Evolutionary conservation across 2,329 filamentous ascomycete genomes (phyloP), one percentile per base, ranked within the genome.

Genomic region (Cordyceps fumosorosea): DNA sequence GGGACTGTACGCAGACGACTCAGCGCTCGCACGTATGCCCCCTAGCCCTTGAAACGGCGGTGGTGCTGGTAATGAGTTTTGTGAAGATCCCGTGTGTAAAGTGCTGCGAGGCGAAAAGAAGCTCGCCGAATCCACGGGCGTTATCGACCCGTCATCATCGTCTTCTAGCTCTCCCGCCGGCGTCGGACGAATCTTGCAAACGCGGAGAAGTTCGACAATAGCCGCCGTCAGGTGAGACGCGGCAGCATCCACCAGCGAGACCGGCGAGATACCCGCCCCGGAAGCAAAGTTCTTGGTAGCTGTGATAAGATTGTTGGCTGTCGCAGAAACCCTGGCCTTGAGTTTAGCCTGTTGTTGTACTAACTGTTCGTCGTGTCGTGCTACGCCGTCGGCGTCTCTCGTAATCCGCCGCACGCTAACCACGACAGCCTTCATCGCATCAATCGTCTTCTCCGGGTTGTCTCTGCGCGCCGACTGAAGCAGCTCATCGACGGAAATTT

Each of bases 271-370:
- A 34, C 95, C 95, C 22, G 85, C 87, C 0, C 91, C 88, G 12
- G 85, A 83, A 40, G 90, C 88, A 73, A 95, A 96, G 71, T 96
- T 96, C 78, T 96, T 96, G 40, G 91, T 89, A 1, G 93, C 91
- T 2, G 93, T 98, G 69, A 98, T 97, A 63, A 99, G 81, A 70
- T 93, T 95, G 79, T 98, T 98, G 55, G 95, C 93, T 1, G 93
- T 96, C 2, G 89, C 89, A n/a, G 92, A 96, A 3, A 98, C 89
- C 63, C 89, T 88, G 56, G 85, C 83, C 75, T 91, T 96, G 64
- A 96, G 81, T 73, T 88, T 91, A 32, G 81, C 78, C 66, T 86
- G 85, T 65, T 88, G 79, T 66, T 85, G 83, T 44, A 77, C 73
- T 32, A 80, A 65, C 18, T 84, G 79, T 42, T 83, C 83, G 64